Evolutionary conservation across 2,329 filamentous ascomycete species (phyloP).

Genomic region (Scorias spongiosa): DNA sequence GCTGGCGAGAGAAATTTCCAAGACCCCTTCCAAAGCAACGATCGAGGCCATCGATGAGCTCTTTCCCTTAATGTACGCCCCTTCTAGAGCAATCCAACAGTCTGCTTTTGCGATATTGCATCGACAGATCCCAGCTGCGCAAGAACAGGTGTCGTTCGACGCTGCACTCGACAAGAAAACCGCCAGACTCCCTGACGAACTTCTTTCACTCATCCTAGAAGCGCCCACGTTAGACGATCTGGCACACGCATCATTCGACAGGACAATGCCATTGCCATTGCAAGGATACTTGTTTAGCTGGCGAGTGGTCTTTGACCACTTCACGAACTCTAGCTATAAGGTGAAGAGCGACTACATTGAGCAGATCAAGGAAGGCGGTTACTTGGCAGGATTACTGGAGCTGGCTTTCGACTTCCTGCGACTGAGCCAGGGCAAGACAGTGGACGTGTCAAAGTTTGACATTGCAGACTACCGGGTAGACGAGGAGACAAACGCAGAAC

Average conservation of each 20-base stretch:
- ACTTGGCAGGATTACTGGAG: slow-evolving; percentile 53
- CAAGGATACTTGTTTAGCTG: slow-evolving; percentile 77
- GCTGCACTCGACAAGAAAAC: slow-evolving; percentile 54
- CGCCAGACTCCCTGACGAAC: slow-evolving; percentile 64
- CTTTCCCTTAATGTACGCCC: slow-evolving; percentile 61
- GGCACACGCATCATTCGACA: slow-evolving; percentile 47
- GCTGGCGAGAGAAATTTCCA: slow-evolving; percentile 52
- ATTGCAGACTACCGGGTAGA: slow-evolving; percentile 46
- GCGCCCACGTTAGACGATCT: slow-evolving; percentile 56
- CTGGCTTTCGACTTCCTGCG: slow-evolving; percentile 78
- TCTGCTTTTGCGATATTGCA: slow-evolving; percentile 71
- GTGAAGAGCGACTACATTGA: slow-evolving; percentile 69
- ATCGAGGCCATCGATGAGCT: slow-evolving; percentile 45
- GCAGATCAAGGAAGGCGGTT: slow-evolving; percentile 59
- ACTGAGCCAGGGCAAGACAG: slow-evolving; percentile 54
- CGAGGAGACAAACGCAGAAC: slow-evolving; percentile 45
- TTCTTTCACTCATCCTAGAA: slow-evolving; percentile 70
- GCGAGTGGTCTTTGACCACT: slow-evolving; percentile 80
- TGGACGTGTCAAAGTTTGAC: slow-evolving; percentile 57
- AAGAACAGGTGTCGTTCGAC: slow-evolving; percentile 73
- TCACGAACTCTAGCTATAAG: slow-evolving; percentile 46
- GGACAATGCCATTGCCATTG: slow-evolving; percentile 50
- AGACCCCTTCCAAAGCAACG: slow-evolving; percentile 43
- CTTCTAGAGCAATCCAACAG: slow-evolving; percentile 60
- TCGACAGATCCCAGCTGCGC: slow-evolving; percentile 57